Evolutionary conservation across 208 protist species (phyloP).

Genomic region (Crithidia brevicula): DNA sequence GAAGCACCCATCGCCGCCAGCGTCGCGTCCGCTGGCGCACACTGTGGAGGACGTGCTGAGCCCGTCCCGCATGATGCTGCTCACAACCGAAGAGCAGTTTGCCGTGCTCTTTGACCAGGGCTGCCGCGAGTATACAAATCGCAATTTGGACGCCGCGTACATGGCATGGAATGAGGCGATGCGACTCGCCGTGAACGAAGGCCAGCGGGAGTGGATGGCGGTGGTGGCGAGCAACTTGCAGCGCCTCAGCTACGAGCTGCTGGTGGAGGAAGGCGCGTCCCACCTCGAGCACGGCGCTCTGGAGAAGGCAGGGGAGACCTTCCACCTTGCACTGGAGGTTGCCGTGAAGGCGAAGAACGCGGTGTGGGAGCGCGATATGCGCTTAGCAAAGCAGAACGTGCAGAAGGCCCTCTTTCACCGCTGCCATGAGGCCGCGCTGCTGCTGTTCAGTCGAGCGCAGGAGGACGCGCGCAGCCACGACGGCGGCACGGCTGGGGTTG

Average conservation of each 20-base stretch:
- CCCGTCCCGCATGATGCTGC: slow-evolving; percentile 30
- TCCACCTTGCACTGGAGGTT: slow-evolving; percentile 76
- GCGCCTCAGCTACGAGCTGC: slow-evolving; percentile 89
- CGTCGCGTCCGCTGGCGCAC: slow-evolving; percentile 13
- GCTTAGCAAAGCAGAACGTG: slow-evolving; percentile 71
- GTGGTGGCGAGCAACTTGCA: slow-evolving; percentile 90
- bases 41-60: slow-evolving; percentile 37
- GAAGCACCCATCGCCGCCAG: neutral
- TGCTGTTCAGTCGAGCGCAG: slow-evolving; percentile 73
- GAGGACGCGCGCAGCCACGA: slow-evolving; percentile 20
- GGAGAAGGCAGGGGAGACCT: slow-evolving; percentile 72
- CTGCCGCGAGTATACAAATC: slow-evolving; percentile 72
- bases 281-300: slow-evolving; percentile 73
- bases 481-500: neutral
- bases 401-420: slow-evolving; percentile 86
- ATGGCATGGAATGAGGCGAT: slow-evolving; percentile 91
- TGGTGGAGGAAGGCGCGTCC: slow-evolving; percentile 76
- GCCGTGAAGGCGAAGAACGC: slow-evolving; percentile 87
- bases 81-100: slow-evolving; percentile 68
- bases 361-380: slow-evolving; percentile 83
- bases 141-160: slow-evolving; percentile 87
- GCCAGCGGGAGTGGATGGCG: slow-evolving; percentile 92
- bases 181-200: slow-evolving; percentile 70
- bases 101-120: slow-evolving; percentile 84
- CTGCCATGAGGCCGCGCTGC: slow-evolving; percentile 82